Conservation (phyloP, 805 yeast genomes). For the Starmera dryadoides region DNA sequence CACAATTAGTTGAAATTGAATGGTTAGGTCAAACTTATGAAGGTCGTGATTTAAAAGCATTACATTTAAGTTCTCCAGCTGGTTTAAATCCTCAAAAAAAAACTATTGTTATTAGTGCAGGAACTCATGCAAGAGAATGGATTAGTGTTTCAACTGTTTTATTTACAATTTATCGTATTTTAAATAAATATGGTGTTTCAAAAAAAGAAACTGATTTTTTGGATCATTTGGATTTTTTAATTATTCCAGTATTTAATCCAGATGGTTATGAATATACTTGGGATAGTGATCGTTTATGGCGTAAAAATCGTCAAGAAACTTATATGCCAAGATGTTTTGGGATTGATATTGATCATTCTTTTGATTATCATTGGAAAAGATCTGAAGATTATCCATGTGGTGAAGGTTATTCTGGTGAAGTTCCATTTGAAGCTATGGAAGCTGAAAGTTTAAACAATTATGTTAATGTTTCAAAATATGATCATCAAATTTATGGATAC, state of each 20-base stretch:
- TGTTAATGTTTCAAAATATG: conserved; percentile 31
- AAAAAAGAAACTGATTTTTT: conserved; percentile 39
- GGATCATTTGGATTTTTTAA: conserved; percentile 58
- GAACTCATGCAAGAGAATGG: conserved; percentile 92
- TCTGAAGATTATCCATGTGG: conserved; percentile 68
- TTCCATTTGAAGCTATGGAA: conserved; percentile 61
- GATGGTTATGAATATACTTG: conserved; percentile 88
- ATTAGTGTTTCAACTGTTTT: conserved; percentile 64
- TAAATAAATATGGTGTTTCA: conserved; percentile 36
- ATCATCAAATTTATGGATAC: conserved; percentile 65
- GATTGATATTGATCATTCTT: conserved; percentile 81
- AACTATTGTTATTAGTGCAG: conserved; percentile 74
- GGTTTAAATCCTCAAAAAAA: conserved; percentile 37
- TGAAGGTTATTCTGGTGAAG: conserved; percentile 76
- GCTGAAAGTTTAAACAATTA: conserved; percentile 41
- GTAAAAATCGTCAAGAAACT: conserved; percentile 80
- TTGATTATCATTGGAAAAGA: conserved; percentile 63
- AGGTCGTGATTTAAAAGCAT: conserved; percentile 60
- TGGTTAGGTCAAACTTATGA: conserved; percentile 71
- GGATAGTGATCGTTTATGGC: conserved; percentile 77
- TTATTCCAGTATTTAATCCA: conserved; percentile 82
- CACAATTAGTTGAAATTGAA: conserved; percentile 56
- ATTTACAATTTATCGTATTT: conserved; percentile 42
- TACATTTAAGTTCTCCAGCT: conserved; percentile 51
- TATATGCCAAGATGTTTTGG: conserved; percentile 65